Evolutionary conservation across 192 early-diverging fungal species (phyloP), one percentile per base, ranked within the genome.

Genomic region (Coemansia sp.): DNA sequence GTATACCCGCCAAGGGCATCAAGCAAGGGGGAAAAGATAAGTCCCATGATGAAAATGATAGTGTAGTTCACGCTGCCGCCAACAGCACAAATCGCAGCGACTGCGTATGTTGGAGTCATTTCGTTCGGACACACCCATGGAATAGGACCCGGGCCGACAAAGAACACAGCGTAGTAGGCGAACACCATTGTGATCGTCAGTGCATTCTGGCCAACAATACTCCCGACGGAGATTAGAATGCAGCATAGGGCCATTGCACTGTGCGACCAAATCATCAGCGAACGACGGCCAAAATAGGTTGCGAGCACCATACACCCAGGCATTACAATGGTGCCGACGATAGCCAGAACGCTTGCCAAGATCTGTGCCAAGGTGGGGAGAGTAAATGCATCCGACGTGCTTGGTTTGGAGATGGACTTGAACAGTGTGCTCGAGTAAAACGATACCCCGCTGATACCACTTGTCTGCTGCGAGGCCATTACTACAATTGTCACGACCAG

Each of bases 391-490:
- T 33, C 33, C 37, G 56, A 19, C 59, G 6, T 7, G 9, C 1
- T 14, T 16, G 63, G 59, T 27, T 35, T 29, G 7, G 64, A 85
- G 61, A 45, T 73, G 14, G 69, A 53, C 19, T 59, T 73, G 74
- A 94, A 90, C 31, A 94, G 90, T 0, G 85, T 87, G 13, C 92
- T 91, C 1, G 87, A 90, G 65, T 92, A 95, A 73, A 90, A 93
- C 60, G 91, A 86, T 14, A 93, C 85, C 17, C 88, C 91, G 72
- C 90, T 90, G 62, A 95, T 92, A 21, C 92, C 94, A 40, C 86
- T 87, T 34, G 91, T 72, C 70, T 95, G 94, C 77, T 95, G 94
- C 40, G 84, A 71, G 5, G 89, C 64, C 70, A 92, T 91, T 10
- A 89, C 24, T 7, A 84, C 63, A n/a, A 89, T 63, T 31, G 88